Conservation (phyloP, 2,329 filamentous ascomycete species). For the Dactylellina haptotyla region DNA sequence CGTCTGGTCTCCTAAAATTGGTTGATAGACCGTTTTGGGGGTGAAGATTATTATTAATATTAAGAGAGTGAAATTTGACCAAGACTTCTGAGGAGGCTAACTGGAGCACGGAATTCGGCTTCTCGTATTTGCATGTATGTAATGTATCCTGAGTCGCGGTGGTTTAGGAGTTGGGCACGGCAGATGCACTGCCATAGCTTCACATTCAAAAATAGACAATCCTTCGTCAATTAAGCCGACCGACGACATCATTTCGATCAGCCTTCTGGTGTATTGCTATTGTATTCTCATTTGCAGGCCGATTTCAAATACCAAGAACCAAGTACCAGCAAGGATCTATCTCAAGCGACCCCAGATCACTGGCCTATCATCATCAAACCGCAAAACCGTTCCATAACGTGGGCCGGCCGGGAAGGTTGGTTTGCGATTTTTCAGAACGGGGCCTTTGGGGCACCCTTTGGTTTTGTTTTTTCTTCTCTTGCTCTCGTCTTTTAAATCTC, state of each 20-base stretch:
- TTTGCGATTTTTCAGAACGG: constrained; percentile 39
- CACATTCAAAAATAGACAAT: constrained; percentile 47
- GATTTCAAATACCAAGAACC: constrained; percentile 49
- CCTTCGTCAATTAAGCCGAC: constrained; percentile 14
- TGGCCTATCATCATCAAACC: constrained; percentile 33
- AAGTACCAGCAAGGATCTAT: constrained; percentile 35
- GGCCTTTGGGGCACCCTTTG: constrained; percentile 3
- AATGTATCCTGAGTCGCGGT: constrained; percentile 17
- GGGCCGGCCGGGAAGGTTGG: constrained; percentile 46
- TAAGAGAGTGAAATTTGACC: not conserved
- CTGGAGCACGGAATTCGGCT: constrained; percentile 38
- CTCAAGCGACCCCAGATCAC: constrained; percentile 46
- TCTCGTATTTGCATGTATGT: constrained; percentile 29
- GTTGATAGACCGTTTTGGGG: not conserved
- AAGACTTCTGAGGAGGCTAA: not conserved
- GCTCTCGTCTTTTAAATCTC: constrained; percentile 1
- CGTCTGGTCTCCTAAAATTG: constrained; percentile 4
- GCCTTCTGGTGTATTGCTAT: constrained; percentile 1
- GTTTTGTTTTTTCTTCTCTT: constrained; percentile 18
- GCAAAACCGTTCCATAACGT: constrained; percentile 46
- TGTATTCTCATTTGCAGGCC: not conserved
- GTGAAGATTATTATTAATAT: not conserved
- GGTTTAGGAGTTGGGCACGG: constrained; percentile 1
- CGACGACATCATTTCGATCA: constrained; percentile 25
- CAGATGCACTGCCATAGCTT: constrained; percentile 26